Base-by-base conservation (phyloP, 345 rosid genomes). In the Firmiana major region DNA sequence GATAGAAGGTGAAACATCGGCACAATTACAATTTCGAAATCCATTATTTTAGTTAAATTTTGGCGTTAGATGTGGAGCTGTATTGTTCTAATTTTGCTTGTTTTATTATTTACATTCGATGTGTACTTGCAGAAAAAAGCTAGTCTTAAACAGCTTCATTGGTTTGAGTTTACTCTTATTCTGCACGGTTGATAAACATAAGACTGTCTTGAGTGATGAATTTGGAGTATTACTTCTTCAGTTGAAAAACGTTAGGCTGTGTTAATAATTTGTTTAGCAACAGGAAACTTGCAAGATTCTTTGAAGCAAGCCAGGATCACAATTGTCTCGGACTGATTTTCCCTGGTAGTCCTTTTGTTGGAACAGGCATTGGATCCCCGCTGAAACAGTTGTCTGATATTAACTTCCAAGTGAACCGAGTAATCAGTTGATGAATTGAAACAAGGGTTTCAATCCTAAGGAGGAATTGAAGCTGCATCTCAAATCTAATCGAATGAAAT, bases 391-490 rank as follows among this genome's bases (percentile, higher is more conserved):
- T 79, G 77, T 83, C 90, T 2, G 85, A 64, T 54, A 78, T 69
- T 54, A 76, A n/a, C 73, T 82, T n/a, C n/a, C n/a, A n/a, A n/a
- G n/a, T n/a, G n/a, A n/a, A n/a, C n/a, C n/a, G n/a, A 66, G 88
- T 88, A 55, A 89, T 83, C 54, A 89, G 83, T 67, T 81, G 77
- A 79, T 88, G 91, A 72, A 87, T 79, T 0, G 81, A 36, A 34
- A 85, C 82, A 1, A 87, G 85, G 28, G 82, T 86, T 81, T 89
- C 90, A 6, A 84, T 80, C 86, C 81, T 84, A n/a, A n/a, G n/a
- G n/a, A n/a, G n/a, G n/a, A n/a, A n/a, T n/a, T n/a, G n/a, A n/a
- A n/a, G n/a, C n/a, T n/a, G 87, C 69, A 81, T 85, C 70, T 87
- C 87, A 4, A 88, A 87, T 79, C 88, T 83, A 13, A 59, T 54